Evolutionary conservation across 306 rosid species (phyloP).

Genomic region (Castanea crenata): DNA sequence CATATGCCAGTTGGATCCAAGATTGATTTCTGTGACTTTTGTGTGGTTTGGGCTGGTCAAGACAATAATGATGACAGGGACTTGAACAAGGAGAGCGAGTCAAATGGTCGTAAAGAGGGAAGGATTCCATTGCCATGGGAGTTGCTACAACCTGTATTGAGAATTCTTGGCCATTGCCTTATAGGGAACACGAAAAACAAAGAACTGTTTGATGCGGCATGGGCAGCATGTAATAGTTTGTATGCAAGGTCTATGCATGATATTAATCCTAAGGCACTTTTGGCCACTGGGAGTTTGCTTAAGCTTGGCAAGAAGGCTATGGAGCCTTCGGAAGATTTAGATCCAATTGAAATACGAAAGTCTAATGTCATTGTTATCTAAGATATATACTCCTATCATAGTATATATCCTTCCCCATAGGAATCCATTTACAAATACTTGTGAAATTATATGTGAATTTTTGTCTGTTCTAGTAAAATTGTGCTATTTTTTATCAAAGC

Average conservation of each 20-base stretch:
- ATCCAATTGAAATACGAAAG: constrained; percentile 27
- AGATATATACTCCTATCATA: not conserved
- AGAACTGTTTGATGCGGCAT: constrained; percentile 27
- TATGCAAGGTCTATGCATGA: constrained; percentile 68
- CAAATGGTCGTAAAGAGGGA: constrained; percentile 19
- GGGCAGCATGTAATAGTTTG: constrained; percentile 54
- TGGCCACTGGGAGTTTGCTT: constrained; percentile 61
- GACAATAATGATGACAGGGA: constrained; percentile 16
- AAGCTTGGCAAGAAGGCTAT: constrained; percentile 32
- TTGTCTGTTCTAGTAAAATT: no score
- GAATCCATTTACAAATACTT: no score
- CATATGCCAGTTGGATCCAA: constrained; percentile 46
- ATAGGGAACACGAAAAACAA: constrained; percentile 30
- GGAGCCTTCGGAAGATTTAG: constrained; percentile 3
- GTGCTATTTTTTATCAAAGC: no score
- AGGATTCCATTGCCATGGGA: constrained; percentile 76
- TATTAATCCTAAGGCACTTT: constrained; percentile 54
- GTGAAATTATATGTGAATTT: no score
- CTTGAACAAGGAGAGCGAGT: constrained; percentile 15
- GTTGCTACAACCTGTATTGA: constrained; percentile 54
- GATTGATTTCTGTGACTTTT: constrained; percentile 62
- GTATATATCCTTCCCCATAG: no score
- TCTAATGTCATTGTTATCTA: constrained; percentile 10
- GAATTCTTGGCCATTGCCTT: constrained; percentile 65
- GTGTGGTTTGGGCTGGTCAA: constrained; percentile 60